phyloP scores from a whole-genome alignment of 108 stramenopile genomes.

The Discostella stelligeroides region DNA sequence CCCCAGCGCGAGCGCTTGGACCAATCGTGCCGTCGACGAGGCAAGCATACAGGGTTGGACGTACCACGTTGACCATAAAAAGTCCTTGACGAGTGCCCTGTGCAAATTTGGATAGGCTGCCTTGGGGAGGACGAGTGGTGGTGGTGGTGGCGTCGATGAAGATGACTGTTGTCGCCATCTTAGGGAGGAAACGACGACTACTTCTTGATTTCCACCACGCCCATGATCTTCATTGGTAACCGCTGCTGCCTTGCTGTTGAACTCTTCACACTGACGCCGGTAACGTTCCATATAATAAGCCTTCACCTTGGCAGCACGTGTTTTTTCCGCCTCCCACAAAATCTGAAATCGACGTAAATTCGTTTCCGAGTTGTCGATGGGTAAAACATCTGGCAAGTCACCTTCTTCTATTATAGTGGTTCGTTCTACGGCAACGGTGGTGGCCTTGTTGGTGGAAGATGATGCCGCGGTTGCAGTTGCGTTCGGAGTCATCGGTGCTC shows the following conservation, averaged over 20 bases:
- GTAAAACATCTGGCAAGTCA: conserved; percentile 40
- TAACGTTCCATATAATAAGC: conserved; percentile 3
- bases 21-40: conserved; percentile 50
- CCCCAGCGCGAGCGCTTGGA: conserved; percentile 73
- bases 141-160: neutral
- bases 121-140: neutral
- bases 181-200: too few species aligned
- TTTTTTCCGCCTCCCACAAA: conserved; percentile 44
- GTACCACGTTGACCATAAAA: conserved; percentile 59
- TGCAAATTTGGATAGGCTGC: conserved; percentile 57
- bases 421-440: neutral
- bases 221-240: too few species aligned
- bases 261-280: neutral
- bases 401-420: conserved; percentile 22
- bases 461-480: neutral
- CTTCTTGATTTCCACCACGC: too few species aligned
- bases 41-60: conserved; percentile 61
- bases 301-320: conserved; percentile 33
- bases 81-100: conserved; percentile 59
- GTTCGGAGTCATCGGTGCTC: neutral
- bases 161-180: neutral
- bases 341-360: conserved; percentile 30
- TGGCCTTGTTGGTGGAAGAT: neutral
- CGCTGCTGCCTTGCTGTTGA: conserved; percentile 1
- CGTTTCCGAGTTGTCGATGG: conserved; percentile 28